Evolutionary conservation across 805 yeast species (phyloP).

Genomic region (Nakazawaea populi): DNA sequence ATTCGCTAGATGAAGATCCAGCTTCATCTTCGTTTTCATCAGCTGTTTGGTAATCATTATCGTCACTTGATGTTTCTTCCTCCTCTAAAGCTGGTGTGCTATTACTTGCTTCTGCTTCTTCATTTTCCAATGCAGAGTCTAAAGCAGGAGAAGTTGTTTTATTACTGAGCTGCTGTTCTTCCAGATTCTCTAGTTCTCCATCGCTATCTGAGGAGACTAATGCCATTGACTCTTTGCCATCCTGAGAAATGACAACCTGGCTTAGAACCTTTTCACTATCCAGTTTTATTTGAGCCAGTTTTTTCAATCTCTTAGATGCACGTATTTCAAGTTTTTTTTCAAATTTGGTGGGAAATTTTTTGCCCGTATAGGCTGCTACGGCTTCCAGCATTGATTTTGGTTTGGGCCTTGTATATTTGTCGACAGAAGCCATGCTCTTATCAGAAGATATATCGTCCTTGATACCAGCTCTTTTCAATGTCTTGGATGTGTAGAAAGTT

Average conservation of each 20-base stretch:
- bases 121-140: neutral
- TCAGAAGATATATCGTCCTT: neutral
- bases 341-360: constrained; percentile 43
- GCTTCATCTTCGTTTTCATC: constrained; percentile 17
- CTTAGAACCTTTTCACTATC: neutral
- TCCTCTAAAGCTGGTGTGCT: neutral
- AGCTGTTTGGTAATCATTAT: constrained; percentile 25
- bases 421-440: constrained; percentile 6
- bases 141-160: no score
- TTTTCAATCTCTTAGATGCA: constrained; percentile 18
- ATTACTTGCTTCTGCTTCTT: neutral
- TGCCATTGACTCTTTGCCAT: neutral
- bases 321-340: constrained; percentile 28
- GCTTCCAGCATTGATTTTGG: constrained; percentile 54
- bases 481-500: constrained; percentile 24
- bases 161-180: constrained; percentile 15
- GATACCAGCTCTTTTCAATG: neutral
- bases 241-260: neutral
- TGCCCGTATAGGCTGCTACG: constrained; percentile 51
- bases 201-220: constrained; percentile 14
- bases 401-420: constrained; percentile 5
- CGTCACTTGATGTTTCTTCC: constrained; percentile 2
- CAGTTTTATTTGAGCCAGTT: constrained; percentile 10
- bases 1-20: constrained; percentile 7
- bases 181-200: constrained; percentile 15